Conservation (phyloP, 2,329 filamentous ascomycete species). For the Ophiostoma sp. region DNA sequence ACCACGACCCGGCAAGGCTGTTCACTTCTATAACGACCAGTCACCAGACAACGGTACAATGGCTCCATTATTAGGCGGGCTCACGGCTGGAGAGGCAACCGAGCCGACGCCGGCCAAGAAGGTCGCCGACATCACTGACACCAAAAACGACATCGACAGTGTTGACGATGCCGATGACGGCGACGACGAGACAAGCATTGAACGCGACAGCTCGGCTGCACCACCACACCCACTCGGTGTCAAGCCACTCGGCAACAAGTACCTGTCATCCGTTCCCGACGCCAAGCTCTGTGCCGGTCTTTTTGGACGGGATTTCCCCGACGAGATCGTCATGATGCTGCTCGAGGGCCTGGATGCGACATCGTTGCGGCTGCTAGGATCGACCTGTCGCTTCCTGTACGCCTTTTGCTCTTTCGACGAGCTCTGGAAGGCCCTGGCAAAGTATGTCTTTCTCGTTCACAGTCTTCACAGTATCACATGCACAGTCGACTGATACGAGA, state of each 20-base stretch:
- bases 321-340: constrained; percentile 71
- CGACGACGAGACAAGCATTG: not conserved
- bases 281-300: constrained; percentile 60
- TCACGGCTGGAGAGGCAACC: not conserved
- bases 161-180: not conserved
- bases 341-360: constrained; percentile 67
- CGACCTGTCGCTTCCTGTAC: constrained; percentile 78
- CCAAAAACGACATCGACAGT: not conserved
- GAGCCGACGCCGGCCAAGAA: not conserved
- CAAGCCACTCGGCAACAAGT: constrained; percentile 81
- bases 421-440: constrained; percentile 68
- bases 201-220: constrained; percentile 43
- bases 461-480: too few relatives aligned
- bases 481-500: too few relatives aligned
- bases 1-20: not conserved
- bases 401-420: constrained; percentile 81
- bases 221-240: constrained; percentile 76
- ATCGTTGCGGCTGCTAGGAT: constrained; percentile 60
- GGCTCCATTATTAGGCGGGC: not conserved
- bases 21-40: not conserved
- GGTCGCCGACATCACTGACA: not conserved
- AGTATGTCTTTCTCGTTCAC: not conserved
- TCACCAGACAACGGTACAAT: not conserved
- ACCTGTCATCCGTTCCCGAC: constrained; percentile 59
- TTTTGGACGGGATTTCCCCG: constrained; percentile 61